Evolutionary conservation across 73 alveolate species (phyloP).

Genomic region (Breviolum minutum): DNA sequence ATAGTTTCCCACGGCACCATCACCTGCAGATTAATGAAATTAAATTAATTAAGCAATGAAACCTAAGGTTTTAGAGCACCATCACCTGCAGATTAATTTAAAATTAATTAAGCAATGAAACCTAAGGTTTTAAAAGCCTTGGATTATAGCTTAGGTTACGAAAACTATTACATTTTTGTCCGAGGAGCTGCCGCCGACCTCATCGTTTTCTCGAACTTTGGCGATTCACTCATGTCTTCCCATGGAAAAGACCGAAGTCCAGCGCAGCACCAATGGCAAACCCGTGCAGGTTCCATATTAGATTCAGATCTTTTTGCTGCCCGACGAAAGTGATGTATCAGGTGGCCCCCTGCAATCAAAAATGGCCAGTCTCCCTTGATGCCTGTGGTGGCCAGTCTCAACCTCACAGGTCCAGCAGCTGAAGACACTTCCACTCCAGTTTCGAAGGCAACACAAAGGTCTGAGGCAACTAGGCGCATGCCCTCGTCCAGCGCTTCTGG

Average conservation of each 20-base stretch:
- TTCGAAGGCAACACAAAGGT: not conserved
- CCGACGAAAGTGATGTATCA: not conserved
- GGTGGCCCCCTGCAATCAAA: not conserved
- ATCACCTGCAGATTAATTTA: no score
- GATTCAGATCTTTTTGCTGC: not conserved
- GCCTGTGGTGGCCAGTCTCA: not conserved
- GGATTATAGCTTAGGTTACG: no score
- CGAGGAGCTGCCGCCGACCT: not conserved
- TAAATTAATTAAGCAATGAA: no score
- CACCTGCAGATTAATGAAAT: not conserved
- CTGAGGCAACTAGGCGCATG: not conserved
- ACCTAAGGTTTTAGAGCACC: no score
- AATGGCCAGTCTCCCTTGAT: not conserved
- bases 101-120: no score
- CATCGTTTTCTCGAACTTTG: not conserved
- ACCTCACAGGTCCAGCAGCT: not conserved
- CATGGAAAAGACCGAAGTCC: not conserved
- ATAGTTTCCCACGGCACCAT: not conserved
- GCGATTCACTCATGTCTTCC: not conserved
- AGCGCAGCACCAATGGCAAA: not conserved
- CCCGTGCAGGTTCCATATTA: not conserved
- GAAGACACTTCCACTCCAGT: not conserved
- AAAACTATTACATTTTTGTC: no score
- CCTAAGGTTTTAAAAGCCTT: no score
- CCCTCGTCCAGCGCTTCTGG: constrained; percentile 16